Evolutionary conservation across 163 green algal genomes (phyloP).

Genomic region (Scenedesmus sp.): DNA sequence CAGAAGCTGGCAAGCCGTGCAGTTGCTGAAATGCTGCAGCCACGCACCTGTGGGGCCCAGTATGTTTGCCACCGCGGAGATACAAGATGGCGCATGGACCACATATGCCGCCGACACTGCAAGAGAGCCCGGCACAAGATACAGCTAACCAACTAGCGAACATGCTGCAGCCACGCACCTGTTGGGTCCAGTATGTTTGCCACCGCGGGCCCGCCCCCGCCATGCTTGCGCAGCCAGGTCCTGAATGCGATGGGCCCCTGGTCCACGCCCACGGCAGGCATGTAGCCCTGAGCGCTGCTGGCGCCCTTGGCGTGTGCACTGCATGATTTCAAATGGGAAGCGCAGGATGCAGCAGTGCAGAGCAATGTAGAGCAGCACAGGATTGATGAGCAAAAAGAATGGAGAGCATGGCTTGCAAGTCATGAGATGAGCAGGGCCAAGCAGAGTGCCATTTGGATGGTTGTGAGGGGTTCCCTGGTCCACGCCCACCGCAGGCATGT

Average conservation of each 20-base stretch:
- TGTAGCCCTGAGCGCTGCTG: slow-evolving; percentile 17
- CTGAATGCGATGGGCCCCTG: slow-evolving; percentile 22
- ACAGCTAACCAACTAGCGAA: background rate
- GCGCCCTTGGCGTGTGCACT: background rate
- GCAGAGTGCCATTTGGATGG: background rate
- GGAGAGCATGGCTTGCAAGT: background rate
- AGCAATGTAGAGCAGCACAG: background rate
- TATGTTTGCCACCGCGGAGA: too few relatives aligned
- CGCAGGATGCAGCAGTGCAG: background rate
- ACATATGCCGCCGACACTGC: too few relatives aligned
- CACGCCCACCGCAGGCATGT: too few relatives aligned
- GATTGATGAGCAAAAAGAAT: background rate
- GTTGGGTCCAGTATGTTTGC: background rate
- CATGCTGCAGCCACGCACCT: background rate
- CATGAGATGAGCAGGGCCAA: background rate
- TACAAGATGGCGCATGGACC: too few relatives aligned
- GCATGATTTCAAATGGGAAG: background rate
- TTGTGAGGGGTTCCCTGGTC: too few relatives aligned
- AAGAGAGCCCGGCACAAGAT: too few relatives aligned
- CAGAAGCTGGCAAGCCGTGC: too few relatives aligned
- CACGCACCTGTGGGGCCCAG: too few relatives aligned
- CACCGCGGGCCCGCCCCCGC: background rate
- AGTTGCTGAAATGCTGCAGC: too few relatives aligned
- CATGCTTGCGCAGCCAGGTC: slow-evolving; percentile 22
- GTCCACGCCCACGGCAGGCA: slow-evolving; percentile 40